Evolutionary conservation across 306 rosid genomes (phyloP), one percentile per base, ranked within the genome.

Genomic region (Medicago arabica): DNA sequence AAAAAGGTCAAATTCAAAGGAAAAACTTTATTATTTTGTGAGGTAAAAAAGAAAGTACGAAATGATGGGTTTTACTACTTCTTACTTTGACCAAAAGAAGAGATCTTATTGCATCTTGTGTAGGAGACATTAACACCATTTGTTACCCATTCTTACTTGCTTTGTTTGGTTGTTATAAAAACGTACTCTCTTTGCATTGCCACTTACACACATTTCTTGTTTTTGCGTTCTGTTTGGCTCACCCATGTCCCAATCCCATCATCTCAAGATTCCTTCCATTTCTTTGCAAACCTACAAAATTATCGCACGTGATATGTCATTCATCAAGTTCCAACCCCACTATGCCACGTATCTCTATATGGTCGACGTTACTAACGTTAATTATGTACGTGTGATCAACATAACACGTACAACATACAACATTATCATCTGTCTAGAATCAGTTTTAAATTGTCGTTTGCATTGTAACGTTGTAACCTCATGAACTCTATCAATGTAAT

Each of bases 161-260:
- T 78, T 19, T 40, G 58, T 69, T 67, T 67, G 72, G 50, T 59
- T 78, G 16, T 75, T 5, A 61, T 34, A 47, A n/a, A 73, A 43
- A 25, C 7, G 57, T 39, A 57, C 41, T 11, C 38, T 0, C 21
- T 17, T 5, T 34, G 38, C 38, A 18, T 69, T 66, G 4, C 60
- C 61, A 69, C 61, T 69, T 69, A 62, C 71, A 78, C 83, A 77
- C 86, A 67, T 82, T 78, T 78, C 82, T 78, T 74, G 86, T 83
- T 78, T 74, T 23, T 31, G 62, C 54, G 40, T 64, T 71, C 40
- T 54, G 75, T 82, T 65, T 71, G 62, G 73, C 62, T 81, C 40
- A 74, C 64, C 71, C 78, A 65, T 66, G 13, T 21, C 65, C 71
- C 66, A 44, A 38, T 16, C 63, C 75, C 21, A 74, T 58, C 79